Percentiles rank a stretch among this genome's conserved stretches.
These are phyloP conservation scores for Rostrohypoxylon terebratum DNA, from an alignment of 495 filamentous ascomycete genomes.

Conservation along the genomic window DNA sequence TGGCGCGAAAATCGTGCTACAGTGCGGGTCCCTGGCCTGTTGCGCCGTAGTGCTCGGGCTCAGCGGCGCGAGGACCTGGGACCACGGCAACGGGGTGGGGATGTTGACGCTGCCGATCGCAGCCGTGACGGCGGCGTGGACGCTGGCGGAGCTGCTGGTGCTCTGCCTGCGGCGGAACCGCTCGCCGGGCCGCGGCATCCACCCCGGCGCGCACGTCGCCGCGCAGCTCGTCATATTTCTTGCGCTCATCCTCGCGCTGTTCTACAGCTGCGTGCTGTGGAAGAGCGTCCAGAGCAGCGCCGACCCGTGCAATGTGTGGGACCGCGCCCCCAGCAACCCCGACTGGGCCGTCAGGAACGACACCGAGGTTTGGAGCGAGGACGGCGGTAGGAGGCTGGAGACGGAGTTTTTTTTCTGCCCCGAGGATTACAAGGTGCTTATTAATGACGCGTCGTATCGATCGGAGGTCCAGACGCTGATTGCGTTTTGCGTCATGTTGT, in stretches of 20 bases:
- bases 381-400: not conserved
- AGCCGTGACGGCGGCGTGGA: slow-evolving; percentile 48
- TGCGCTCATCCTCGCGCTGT: slow-evolving; percentile 35
- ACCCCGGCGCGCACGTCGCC: slow-evolving; percentile 54
- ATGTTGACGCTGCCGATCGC: slow-evolving; percentile 36
- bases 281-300: slow-evolving; percentile 17
- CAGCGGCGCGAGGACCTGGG: slow-evolving; percentile 21
- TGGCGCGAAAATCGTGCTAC: slow-evolving; percentile 47
- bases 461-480: slow-evolving; percentile 27
- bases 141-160: slow-evolving; percentile 47
- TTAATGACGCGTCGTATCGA: slow-evolving; percentile 29
- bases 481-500: slow-evolving; percentile 36
- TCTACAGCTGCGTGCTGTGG: slow-evolving; percentile 28
- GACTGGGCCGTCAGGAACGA: slow-evolving; percentile 23
- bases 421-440: slow-evolving; percentile 1
- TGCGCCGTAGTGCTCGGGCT: slow-evolving; percentile 48
- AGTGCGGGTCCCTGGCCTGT: slow-evolving; percentile 40
- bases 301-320: slow-evolving; percentile 31
- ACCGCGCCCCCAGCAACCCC: slow-evolving; percentile 17
- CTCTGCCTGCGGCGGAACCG: slow-evolving; percentile 32
- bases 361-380: not conserved
- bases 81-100: not conserved
- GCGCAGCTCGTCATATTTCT: slow-evolving; percentile 52
- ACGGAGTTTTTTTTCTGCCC: slow-evolving; percentile 14
- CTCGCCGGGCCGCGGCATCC: slow-evolving; percentile 44